Evolutionary conservation across 768 basidiomycete genomes (phyloP).

Genomic region (Tulasnella sp.): DNA sequence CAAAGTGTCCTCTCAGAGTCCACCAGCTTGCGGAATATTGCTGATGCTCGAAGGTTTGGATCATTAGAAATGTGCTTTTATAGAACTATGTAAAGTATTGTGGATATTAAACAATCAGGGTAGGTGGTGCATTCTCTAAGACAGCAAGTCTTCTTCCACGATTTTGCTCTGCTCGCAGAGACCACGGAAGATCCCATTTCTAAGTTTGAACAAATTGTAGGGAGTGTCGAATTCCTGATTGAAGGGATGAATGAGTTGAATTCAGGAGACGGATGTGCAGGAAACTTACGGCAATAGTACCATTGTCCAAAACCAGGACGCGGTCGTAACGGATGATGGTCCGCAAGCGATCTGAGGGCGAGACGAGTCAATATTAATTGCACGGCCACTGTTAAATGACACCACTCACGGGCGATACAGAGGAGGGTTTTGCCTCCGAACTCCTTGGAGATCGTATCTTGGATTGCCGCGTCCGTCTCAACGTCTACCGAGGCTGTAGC

Average conservation of each 20-base stretch:
- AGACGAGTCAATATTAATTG: neutral
- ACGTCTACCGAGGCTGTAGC: conserved; percentile 30
- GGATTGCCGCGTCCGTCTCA: conserved; percentile 27
- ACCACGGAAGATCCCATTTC: conserved; percentile 37
- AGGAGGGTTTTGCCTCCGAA: conserved; percentile 27
- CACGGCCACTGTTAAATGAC: too few species aligned
- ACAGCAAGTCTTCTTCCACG: conserved; percentile 29
- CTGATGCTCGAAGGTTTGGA: neutral
- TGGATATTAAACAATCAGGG: too few species aligned
- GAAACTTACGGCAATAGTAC: conserved; percentile 33
- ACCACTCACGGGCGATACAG: conserved; percentile 23
- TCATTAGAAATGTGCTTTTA: neutral
- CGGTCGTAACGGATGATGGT: conserved; percentile 35
- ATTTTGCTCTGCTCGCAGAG: conserved; percentile 36
- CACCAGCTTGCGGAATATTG: neutral
- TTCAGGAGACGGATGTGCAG: neutral
- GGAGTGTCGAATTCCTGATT: conserved; percentile 47
- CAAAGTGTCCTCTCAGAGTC: neutral
- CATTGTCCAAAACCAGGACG: conserved; percentile 56
- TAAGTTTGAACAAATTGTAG: conserved; percentile 36
- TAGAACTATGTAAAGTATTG: too few species aligned
- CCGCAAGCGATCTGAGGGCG: conserved; percentile 16
- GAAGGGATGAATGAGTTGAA: neutral
- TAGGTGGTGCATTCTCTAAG: neutral
- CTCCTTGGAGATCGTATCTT: conserved; percentile 30